A percentile compares a stretch with the other conserved stretches of the same genome.
These are phyloP conservation scores for Yamadazyma spencermartinsiae DNA, from an alignment of 1,139 yeast species.

Conservation along the genomic window DNA sequence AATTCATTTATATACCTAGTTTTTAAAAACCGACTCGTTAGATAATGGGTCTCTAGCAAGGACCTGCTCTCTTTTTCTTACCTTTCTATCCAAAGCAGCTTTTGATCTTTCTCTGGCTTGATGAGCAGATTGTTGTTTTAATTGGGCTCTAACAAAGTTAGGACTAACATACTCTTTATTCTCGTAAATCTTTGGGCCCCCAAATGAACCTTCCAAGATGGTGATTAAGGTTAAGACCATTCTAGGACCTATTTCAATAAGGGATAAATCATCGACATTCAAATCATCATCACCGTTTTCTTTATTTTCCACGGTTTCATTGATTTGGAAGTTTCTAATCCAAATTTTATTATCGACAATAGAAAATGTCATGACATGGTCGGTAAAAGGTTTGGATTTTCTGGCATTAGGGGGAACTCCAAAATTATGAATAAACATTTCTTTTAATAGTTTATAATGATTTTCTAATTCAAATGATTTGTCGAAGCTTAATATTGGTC, in stretches of 20 bases:
- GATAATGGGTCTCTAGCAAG: conserved; percentile 82
- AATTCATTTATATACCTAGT: conserved; percentile 16
- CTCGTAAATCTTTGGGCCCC: conserved; percentile 97
- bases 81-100: conserved; percentile 73
- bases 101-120: conserved; percentile 79
- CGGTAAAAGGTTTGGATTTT: conserved; percentile 90
- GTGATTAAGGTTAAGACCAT: conserved; percentile 91
- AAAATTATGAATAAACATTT: conserved; percentile 79
- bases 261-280: conserved; percentile 56
- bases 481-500: conserved; percentile 94
- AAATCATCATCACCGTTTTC: conserved; percentile 35
- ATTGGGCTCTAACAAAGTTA: conserved; percentile 89
- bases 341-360: conserved; percentile 93
- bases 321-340: conserved; percentile 93
- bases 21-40: conserved; percentile 73
- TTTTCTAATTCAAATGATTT: conserved; percentile 57
- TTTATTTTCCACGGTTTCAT: conserved; percentile 62
- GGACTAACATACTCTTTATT: conserved; percentile 97
- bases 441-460: conserved; percentile 77
- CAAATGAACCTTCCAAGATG: conserved; percentile 93
- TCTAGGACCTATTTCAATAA: conserved; percentile 97
- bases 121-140: conserved; percentile 75
- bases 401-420: conserved; percentile 98
- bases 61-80: conserved; percentile 73
- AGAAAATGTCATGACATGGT: conserved; percentile 91